Evolutionary conservation across 176 grass and related monocot species (phyloP).

Genomic region (Zoysia pacifica): DNA sequence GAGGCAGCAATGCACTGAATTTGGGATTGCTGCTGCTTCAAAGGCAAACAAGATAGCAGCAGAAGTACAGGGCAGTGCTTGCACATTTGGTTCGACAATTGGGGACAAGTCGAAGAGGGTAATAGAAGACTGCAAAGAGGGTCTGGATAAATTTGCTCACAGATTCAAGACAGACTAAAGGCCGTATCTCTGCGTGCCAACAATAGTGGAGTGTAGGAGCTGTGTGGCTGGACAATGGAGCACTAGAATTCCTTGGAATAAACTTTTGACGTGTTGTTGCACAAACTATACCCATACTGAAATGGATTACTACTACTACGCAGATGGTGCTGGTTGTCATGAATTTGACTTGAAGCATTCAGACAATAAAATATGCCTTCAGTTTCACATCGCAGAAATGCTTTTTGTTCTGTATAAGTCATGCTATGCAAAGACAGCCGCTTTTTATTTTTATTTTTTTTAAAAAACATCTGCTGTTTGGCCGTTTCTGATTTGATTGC

Average conservation of each 20-base stretch:
- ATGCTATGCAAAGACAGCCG: too few species aligned
- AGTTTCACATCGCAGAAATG: too few species aligned
- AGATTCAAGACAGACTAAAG: constrained; percentile 67
- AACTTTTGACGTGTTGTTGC: constrained; percentile 13
- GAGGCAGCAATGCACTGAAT: constrained; percentile 28
- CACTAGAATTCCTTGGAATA: constrained; percentile 32
- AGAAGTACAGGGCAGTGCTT: constrained; percentile 35
- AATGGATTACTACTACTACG: neutral
- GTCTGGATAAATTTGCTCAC: constrained; percentile 71
- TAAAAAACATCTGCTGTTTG: too few species aligned
- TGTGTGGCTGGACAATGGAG: constrained; percentile 1
- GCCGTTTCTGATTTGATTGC: too few species aligned
- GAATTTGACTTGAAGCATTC: too few species aligned
- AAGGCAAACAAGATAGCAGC: constrained; percentile 50
- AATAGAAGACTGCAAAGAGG: constrained; percentile 71
- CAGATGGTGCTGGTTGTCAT: neutral
- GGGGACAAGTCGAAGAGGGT: constrained; percentile 49
- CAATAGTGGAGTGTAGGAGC: neutral
- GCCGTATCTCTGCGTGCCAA: neutral
- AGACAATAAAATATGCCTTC: too few species aligned
- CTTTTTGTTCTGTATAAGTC: too few species aligned
- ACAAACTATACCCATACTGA: neutral
- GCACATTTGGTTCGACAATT: constrained; percentile 19
- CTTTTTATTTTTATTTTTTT: too few species aligned
- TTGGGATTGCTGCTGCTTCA: constrained; percentile 32